These are phyloP conservation scores for Solanum chmielewskii DNA, from an alignment of 257 asterid species.

Conservation along the genomic window DNA sequence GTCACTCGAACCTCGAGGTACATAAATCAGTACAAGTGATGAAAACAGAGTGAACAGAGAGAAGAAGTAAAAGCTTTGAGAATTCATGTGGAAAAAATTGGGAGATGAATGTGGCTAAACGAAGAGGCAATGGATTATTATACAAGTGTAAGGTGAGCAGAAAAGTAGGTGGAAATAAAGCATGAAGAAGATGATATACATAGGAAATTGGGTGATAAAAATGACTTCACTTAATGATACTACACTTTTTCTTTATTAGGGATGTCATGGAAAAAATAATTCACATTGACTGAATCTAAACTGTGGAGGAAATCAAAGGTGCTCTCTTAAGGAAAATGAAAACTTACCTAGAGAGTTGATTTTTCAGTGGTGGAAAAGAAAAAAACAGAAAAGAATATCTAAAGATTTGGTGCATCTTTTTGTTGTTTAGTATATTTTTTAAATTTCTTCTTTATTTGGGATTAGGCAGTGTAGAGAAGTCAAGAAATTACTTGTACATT, in stretches of 20 bases:
- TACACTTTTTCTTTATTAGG: background rate
- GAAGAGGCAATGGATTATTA: background rate
- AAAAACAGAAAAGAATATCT: background rate
- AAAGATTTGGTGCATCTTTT: background rate
- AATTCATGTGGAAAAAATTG: slow-evolving; percentile 17
- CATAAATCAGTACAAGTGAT: slow-evolving; percentile 5
- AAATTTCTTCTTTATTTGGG: background rate
- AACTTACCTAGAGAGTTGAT: background rate
- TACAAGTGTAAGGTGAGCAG: slow-evolving; percentile 6
- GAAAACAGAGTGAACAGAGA: slow-evolving; percentile 6
- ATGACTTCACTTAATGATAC: background rate
- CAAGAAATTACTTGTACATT: background rate
- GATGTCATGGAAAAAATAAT: slow-evolving; percentile 2
- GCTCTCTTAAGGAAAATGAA: background rate
- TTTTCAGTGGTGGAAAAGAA: background rate
- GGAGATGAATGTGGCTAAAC: background rate
- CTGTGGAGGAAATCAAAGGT: background rate
- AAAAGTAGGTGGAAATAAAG: background rate
- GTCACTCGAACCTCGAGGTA: slow-evolving; percentile 8
- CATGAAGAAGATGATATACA: slow-evolving; percentile 1
- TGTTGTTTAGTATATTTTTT: background rate
- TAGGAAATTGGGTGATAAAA: slow-evolving; percentile 2
- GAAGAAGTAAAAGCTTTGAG: slow-evolving; percentile 10
- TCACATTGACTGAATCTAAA: background rate
- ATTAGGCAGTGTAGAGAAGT: background rate